These are phyloP conservation scores for Epichloe uncinata DNA, from an alignment of 2,329 filamentous ascomycete species.

Conservation along the genomic window DNA sequence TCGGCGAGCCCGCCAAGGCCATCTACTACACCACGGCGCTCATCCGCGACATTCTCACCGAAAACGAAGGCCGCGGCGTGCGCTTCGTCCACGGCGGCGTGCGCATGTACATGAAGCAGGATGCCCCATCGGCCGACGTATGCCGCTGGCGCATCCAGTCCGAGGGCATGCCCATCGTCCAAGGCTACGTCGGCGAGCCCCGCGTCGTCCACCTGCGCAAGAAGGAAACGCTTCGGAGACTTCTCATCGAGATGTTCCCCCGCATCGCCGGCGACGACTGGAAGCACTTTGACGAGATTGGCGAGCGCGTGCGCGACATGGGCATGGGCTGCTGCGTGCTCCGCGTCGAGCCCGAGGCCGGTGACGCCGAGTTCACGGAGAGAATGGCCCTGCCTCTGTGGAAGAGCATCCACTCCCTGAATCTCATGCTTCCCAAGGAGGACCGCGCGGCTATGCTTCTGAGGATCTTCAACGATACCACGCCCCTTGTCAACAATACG, in stretches of 20 bases:
- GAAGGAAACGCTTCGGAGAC: constrained; percentile 64
- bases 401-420: constrained; percentile 83
- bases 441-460: constrained; percentile 87
- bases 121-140: constrained; percentile 72
- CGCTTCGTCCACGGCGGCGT: constrained; percentile 96
- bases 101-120: constrained; percentile 98
- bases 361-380: constrained; percentile 50
- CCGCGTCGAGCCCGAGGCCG: constrained; percentile 61
- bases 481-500: constrained; percentile 63
- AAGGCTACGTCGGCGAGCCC: constrained; percentile 73
- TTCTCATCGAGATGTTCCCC: constrained; percentile 95
- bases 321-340: constrained; percentile 88
- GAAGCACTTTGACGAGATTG: constrained; percentile 73
- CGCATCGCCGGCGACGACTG: constrained; percentile 65
- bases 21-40: constrained; percentile 91
- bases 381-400: constrained; percentile 83
- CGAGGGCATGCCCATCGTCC: constrained; percentile 81
- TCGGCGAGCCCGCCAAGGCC: constrained; percentile 77
- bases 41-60: constrained; percentile 68
- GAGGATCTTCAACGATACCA: constrained; percentile 79
- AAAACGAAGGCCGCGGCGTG: constrained; percentile 82
- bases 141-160: constrained; percentile 93
- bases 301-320: constrained; percentile 65
- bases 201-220: constrained; percentile 63
- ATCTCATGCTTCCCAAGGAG: constrained; percentile 97